Evolutionary conservation across 2,329 filamentous ascomycete species (phyloP).

Genomic region (Claviceps quebecensis): DNA sequence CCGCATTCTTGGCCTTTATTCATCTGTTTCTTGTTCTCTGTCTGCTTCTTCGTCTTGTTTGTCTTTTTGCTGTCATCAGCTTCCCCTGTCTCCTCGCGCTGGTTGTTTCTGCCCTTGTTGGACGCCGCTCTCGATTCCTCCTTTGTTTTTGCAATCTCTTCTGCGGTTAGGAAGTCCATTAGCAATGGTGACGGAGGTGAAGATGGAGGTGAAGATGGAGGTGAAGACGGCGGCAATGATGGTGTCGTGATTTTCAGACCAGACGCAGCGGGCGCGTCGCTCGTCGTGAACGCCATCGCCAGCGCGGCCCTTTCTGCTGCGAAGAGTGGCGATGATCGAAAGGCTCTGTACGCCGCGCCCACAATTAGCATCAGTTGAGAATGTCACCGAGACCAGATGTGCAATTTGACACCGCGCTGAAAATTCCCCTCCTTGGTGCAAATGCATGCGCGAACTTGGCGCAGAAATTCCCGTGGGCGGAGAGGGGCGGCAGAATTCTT

Average conservation of each 20-base stretch:
- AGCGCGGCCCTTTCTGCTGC: slow-evolving; percentile 1
- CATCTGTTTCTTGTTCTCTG: neutral
- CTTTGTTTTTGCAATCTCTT: neutral
- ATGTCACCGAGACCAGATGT: too few relatives aligned
- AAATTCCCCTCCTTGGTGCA: too few relatives aligned
- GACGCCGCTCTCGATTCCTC: neutral
- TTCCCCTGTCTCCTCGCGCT: neutral
- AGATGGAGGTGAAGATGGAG: neutral
- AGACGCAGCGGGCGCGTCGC: slow-evolving; percentile 3
- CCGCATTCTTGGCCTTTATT: neutral
- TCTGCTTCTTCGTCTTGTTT: neutral
- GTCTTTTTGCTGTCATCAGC: neutral
- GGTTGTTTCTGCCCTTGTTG: neutral
- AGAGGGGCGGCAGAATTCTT: slow-evolving; percentile 1
- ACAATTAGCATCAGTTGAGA: slow-evolving; percentile 5
- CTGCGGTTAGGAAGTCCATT: neutral
- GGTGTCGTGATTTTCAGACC: slow-evolving; percentile 4
- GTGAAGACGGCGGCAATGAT: neutral
- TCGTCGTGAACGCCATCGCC: slow-evolving; percentile 5
- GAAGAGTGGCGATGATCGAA: slow-evolving; percentile 3
- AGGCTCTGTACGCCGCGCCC: slow-evolving; percentile 7
- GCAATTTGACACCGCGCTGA: too few relatives aligned
- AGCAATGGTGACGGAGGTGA: neutral
- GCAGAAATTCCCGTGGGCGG: slow-evolving; percentile 1
- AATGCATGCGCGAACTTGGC: neutral